Evolutionary conservation across 2,329 filamentous ascomycete genomes (phyloP).

Genomic region (Blastomyces parvus): DNA sequence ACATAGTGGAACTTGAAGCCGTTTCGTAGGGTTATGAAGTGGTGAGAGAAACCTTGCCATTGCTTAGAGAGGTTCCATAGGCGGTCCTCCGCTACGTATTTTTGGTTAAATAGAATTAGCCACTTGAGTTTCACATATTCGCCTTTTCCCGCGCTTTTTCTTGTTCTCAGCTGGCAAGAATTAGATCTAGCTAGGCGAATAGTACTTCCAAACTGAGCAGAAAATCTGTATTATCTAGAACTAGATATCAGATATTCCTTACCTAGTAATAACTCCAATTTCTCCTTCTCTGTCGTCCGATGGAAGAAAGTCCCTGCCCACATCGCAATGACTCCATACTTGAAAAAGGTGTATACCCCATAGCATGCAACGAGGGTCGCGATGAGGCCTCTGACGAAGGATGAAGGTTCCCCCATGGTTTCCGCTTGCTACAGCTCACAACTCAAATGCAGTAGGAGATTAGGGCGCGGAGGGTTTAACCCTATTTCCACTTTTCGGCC

Average conservation of each 20-base stretch:
- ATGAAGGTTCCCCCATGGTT: background rate
- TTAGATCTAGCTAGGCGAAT: background rate
- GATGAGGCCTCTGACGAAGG: conserved; percentile 17
- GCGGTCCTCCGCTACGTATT: conserved; percentile 38
- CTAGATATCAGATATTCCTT: conserved; percentile 11
- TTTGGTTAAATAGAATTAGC: background rate
- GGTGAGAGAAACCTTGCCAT: conserved; percentile 41
- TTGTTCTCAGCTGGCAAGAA: background rate
- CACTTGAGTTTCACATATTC: background rate
- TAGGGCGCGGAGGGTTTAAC: background rate
- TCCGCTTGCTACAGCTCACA: background rate
- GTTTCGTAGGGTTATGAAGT: conserved; percentile 42
- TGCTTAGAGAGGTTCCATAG: conserved; percentile 46
- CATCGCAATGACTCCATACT: conserved; percentile 26
- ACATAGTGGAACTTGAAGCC: conserved; percentile 49
- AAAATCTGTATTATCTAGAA: background rate
- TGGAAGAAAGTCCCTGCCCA: conserved; percentile 31
- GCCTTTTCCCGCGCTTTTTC: too few species aligned
- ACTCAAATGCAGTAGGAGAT: background rate
- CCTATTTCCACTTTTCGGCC: background rate
- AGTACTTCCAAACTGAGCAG: background rate
- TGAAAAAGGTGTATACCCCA: conserved; percentile 29
- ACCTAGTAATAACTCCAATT: conserved; percentile 35
- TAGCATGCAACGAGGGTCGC: conserved; percentile 21
- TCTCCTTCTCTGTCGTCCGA: conserved; percentile 31